Evolutionary conservation across 352 stramenopile genomes (phyloP), one percentile per base, ranked within the genome.

Genomic region (Phytophthora capsici): DNA sequence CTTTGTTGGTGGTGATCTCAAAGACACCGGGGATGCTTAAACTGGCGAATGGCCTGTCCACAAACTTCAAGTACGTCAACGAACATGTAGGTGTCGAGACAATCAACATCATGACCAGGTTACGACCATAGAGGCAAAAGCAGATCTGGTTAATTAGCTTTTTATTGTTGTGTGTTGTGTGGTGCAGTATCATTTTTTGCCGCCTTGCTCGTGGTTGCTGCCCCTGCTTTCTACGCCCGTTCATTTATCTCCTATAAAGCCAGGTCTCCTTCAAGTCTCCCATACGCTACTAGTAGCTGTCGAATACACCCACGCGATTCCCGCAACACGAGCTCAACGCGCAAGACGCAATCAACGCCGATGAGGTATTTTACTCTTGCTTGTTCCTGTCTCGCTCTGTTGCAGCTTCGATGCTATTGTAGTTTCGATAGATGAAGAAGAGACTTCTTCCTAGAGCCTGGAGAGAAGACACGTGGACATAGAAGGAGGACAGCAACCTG

Each of bases 111-210:
- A 4, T 34, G 23, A 26, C 5, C 28, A 14, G 28, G 28, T 28
- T 28, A 28, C 25, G 25, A 28, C 25, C 25, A 6, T 16, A n/a
- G 19, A 57, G 36, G 45, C 45, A 50, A 65, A 46, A 55, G 45
- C 25, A 69, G 53, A 45, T 50, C 46, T 43, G 40, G 52, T 60
- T 73, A 69, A 73, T 73, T 73, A 73, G 45, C 19, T 73, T 68
- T 72, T 73, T 73, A 65, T 65, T 61, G 48, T 57, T 72, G 63
- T 32, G 57, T 45, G 52, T 62, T 56, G 50, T 57, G 44, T 20
- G 47, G 47, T 59, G 47, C 41, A 32, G 12, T 48, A 16, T 53
- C 16, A 46, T 51, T 46, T 48, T 22, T 37, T 55, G 48, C n/a
- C 57, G 38, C 20, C 37, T 53, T 62, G 49, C 38, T 62, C 43